Base-by-base conservation (phyloP, 306 rosid species). In the Fragaria ananassa region DNA sequence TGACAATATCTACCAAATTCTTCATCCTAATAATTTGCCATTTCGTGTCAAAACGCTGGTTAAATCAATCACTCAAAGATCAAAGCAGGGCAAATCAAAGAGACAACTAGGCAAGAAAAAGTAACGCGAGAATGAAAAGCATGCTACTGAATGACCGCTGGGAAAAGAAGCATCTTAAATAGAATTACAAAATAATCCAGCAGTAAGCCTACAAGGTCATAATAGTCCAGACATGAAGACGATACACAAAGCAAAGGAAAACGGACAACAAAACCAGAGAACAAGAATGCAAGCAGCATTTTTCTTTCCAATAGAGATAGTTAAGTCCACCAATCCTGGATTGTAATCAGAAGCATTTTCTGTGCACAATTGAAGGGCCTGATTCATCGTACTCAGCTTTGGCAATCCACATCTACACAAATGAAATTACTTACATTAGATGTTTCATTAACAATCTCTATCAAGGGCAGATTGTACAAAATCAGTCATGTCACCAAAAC, bases 331-430 rank as follows among this genome's bases (percentile, higher is more conserved):
- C 34, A 12, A 14, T 76, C 72, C 51, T 76, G 71, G 78, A 62
- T 50, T 19, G 70, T 8, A 23, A 64, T 81, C 66, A 76, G 84
- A 81, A 81, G 81, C 84, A 81, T 54, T 81, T 81, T 80, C 81
- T 76, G 84, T 81, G 84, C 54, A 81, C 84, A 8, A 81, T 81
- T 70, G 84, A 81, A 46, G 84, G 84, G 29, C 84, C 84, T 12
- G 84, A 81, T 74, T 81, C 84, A 65, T 81, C 84, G 0, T 81
- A 81, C 81, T 81, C 84, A 17, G 81, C 81, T 63, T 81, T 81
- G 65, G 84, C 81, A 37, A 81, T 81, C 84, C 84, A 81, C 84
- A 81, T 81, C 84, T 76, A 74, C 70, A 81, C 51, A 71, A 70
- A 27, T 11, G 45, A 71, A 75, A 63, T 41, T 41, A 41, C 10